Conservation (phyloP, 1,139 yeast genomes). For the Blastobotrys aristatus region DNA sequence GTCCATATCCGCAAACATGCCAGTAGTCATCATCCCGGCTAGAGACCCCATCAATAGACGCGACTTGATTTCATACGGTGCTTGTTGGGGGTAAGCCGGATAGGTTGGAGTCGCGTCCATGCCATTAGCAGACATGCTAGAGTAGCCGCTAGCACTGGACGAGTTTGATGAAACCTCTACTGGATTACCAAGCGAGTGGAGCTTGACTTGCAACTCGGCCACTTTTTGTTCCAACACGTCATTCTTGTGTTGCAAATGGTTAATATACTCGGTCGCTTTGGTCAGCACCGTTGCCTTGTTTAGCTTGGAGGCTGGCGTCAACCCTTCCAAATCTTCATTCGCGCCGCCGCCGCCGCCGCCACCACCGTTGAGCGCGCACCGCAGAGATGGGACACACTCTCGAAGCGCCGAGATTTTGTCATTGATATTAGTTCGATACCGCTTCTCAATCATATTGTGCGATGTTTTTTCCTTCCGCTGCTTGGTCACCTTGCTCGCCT, state of each 20-base stretch:
- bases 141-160: slow-evolving; percentile 5
- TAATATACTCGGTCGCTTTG: slow-evolving; percentile 86
- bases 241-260: slow-evolving; percentile 72
- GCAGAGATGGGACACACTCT: slow-evolving; percentile 66
- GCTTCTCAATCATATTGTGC: slow-evolving; percentile 78
- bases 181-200: slow-evolving; percentile 1
- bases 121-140: slow-evolving; percentile 1
- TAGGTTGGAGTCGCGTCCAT: background rate
- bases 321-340: slow-evolving; percentile 62
- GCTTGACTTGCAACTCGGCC: slow-evolving; percentile 35
- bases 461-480: slow-evolving; percentile 51
- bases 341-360: slow-evolving; percentile 19
- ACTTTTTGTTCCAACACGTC: slow-evolving; percentile 52
- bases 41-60: slow-evolving; percentile 33
- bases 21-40: slow-evolving; percentile 38
- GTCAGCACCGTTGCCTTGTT: slow-evolving; percentile 86
- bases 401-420: slow-evolving; percentile 65
- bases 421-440: slow-evolving; percentile 71
- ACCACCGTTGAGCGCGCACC: slow-evolving; percentile 34
- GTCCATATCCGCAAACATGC: slow-evolving; percentile 25
- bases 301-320: slow-evolving; percentile 79
- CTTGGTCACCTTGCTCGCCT: slow-evolving; percentile 29
- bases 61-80: slow-evolving; percentile 12
- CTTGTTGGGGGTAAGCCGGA: slow-evolving; percentile 11
- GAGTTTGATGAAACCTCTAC: background rate